These are phyloP conservation scores for Fusarium lyarnte DNA, from an alignment of 2,329 filamentous ascomycete species.

Conservation along the genomic window DNA sequence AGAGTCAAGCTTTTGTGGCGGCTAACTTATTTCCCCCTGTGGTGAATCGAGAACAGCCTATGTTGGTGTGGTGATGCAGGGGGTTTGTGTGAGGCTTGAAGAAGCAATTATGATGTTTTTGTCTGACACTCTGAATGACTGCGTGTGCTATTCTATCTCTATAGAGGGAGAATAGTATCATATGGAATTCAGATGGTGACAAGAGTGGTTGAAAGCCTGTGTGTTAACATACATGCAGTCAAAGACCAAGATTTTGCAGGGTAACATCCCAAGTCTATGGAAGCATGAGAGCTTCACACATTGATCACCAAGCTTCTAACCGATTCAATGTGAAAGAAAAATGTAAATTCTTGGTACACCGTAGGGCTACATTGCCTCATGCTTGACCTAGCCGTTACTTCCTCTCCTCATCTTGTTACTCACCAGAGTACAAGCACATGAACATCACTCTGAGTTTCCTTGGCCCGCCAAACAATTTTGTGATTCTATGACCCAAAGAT, in stretches of 20 bases:
- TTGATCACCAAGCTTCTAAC: background rate
- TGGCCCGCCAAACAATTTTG: background rate
- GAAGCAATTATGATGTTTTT: background rate
- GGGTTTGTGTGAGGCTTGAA: background rate
- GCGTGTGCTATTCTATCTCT: background rate
- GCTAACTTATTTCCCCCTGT: background rate
- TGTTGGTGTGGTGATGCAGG: background rate
- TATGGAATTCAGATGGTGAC: too few relatives aligned
- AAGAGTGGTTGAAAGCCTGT: background rate
- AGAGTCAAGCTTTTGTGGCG: slow-evolving; percentile 2
- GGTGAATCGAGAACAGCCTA: background rate
- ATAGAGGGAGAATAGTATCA: background rate
- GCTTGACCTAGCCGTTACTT: background rate
- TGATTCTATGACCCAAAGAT: background rate
- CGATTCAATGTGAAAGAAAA: background rate
- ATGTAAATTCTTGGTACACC: too few relatives aligned
- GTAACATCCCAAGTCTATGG: background rate
- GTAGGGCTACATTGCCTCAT: background rate
- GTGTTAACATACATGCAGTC: background rate
- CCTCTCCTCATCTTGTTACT: background rate
- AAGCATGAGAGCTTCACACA: background rate
- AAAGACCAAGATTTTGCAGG: background rate
- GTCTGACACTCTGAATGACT: background rate
- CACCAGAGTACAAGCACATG: background rate
- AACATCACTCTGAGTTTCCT: background rate